A percentile compares a stretch with the other conserved stretches of the same genome.
These are phyloP conservation scores for Pittosporum tobira DNA, from an alignment of 129 eudicot genomes.

Conservation along the genomic window DNA sequence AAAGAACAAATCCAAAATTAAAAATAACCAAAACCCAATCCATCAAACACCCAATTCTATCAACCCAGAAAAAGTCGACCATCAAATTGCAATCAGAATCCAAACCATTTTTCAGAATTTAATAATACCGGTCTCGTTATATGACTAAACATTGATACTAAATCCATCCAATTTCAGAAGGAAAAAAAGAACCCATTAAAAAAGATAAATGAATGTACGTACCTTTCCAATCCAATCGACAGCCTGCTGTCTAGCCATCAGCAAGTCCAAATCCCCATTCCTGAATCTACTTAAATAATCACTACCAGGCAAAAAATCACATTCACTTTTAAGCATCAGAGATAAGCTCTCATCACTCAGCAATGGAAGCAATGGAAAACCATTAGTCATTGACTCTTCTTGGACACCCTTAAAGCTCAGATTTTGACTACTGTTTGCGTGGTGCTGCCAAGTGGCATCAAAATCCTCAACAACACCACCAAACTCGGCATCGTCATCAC, in stretches of 20 bases:
- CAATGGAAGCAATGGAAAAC: too few species aligned
- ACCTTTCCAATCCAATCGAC: slow-evolving; percentile 82
- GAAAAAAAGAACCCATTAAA: too few species aligned
- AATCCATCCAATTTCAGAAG: too few species aligned
- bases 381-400: slow-evolving; percentile 16
- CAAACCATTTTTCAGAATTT: not conserved
- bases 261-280: slow-evolving; percentile 51
- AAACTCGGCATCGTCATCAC: slow-evolving; percentile 19
- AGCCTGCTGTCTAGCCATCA: slow-evolving; percentile 49
- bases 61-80: too few species aligned
- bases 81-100: too few species aligned
- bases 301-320: slow-evolving; percentile 41
- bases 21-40: not conserved
- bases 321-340: slow-evolving; percentile 44
- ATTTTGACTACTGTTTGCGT: slow-evolving; percentile 20
- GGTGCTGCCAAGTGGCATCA: slow-evolving; percentile 22
- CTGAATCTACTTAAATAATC: slow-evolving; percentile 51
- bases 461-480: slow-evolving; percentile 25
- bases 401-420: slow-evolving; percentile 19
- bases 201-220: slow-evolving; percentile 16
- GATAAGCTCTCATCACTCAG: slow-evolving; percentile 44
- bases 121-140: too few species aligned
- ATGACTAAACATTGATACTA: too few species aligned
- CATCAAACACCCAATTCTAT: not conserved
- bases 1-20: not conserved